Evolutionary conservation across 2,329 filamentous ascomycete genomes (phyloP).

Genomic region (Hymenoscyphus linearis): DNA sequence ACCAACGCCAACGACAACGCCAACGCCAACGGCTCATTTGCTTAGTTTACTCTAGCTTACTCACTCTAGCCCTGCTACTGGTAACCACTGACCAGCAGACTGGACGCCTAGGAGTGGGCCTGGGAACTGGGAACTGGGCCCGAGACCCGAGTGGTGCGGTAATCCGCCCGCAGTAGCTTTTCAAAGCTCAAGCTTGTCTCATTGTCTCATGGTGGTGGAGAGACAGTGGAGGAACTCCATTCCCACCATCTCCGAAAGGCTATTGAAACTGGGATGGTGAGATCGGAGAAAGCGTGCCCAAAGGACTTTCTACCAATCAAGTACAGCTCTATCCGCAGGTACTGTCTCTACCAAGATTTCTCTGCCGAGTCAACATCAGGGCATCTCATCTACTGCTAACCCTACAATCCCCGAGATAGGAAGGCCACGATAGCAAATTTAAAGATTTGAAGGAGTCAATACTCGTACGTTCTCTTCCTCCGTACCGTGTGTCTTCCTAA

Average conservation of each 20-base stretch:
- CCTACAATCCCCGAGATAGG: background rate
- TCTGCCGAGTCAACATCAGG: background rate
- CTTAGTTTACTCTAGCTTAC: too few species aligned
- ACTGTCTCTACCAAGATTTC: background rate
- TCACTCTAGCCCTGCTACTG: background rate
- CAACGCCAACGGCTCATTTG: background rate
- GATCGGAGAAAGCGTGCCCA: background rate
- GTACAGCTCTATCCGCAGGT: background rate
- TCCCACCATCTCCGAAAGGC: background rate
- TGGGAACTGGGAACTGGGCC: background rate
- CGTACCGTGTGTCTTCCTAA: background rate
- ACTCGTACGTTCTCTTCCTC: too few species aligned
- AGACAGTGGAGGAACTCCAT: background rate
- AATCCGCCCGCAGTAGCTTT: background rate
- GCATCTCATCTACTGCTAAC: too few species aligned
- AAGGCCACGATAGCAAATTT: background rate
- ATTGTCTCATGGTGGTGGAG: background rate
- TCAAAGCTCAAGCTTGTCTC: too few species aligned
- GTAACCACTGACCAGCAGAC: background rate
- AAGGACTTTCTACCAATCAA: background rate
- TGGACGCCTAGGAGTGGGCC: background rate
- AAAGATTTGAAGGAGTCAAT: background rate
- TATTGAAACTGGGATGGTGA: background rate
- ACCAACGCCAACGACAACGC: too few species aligned
- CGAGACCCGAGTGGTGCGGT: background rate